Evolutionary conservation across 139 green algal genomes (phyloP).

Genomic region (Chlamydomonas sp.): DNA sequence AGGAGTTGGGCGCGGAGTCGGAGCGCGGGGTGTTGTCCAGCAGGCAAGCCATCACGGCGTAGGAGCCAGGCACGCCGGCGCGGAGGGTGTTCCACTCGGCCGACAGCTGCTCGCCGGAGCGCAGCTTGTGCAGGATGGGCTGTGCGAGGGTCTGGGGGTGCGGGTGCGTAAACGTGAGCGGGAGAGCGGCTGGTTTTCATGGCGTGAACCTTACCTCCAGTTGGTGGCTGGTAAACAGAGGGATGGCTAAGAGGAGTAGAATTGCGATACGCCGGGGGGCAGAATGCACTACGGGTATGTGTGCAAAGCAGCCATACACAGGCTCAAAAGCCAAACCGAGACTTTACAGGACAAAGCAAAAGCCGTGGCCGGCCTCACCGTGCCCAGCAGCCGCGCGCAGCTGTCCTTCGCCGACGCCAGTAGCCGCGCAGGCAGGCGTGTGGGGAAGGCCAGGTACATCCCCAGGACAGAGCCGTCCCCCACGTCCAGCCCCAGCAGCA

Average conservation of each 20-base stretch:
- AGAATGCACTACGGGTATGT: too few species aligned
- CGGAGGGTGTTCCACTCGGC: not conserved
- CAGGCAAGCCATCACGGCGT: slow-evolving; percentile 1
- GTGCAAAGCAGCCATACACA: not conserved
- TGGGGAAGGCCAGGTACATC: slow-evolving; percentile 15
- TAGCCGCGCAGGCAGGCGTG: slow-evolving; percentile 5
- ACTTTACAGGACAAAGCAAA: not conserved
- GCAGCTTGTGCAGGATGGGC: not conserved
- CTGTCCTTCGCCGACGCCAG: not conserved
- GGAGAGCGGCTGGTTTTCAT: not conserved
- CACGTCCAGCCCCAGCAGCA: not conserved
- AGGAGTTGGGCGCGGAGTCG: not conserved
- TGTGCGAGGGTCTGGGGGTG: not conserved
- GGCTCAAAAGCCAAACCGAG: not conserved
- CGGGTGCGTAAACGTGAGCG: not conserved
- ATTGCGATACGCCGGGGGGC: too few species aligned
- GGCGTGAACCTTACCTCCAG: too few species aligned
- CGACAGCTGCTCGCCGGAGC: not conserved
- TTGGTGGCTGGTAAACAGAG: too few species aligned
- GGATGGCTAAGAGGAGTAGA: too few species aligned
- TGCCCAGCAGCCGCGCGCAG: not conserved
- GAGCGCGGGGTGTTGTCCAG: not conserved
- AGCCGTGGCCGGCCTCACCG: not conserved
- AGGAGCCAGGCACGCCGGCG: not conserved
- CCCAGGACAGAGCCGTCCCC: not conserved